These are phyloP conservation scores for Thymus mandschuricus DNA, from an alignment of 257 asterid species.

Conservation along the genomic window DNA sequence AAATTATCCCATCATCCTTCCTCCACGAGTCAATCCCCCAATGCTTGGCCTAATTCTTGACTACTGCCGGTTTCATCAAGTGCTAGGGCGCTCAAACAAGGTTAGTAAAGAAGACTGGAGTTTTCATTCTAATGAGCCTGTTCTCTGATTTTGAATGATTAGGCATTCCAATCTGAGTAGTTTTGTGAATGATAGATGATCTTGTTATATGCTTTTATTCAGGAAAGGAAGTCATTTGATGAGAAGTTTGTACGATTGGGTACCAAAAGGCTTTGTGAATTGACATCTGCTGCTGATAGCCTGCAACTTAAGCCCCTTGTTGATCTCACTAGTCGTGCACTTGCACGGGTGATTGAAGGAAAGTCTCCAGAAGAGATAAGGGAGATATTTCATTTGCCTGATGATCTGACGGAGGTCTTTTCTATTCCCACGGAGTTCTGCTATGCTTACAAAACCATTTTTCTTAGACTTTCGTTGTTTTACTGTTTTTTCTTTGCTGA, in stretches of 20 bases:
- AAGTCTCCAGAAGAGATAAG: slow-evolving; percentile 93
- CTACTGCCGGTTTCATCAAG: slow-evolving; percentile 90
- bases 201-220: slow-evolving; percentile 29
- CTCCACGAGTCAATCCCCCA: slow-evolving; percentile 80
- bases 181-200: slow-evolving; percentile 9
- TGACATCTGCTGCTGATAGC: slow-evolving; percentile 98
- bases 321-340: slow-evolving; percentile 97
- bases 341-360: slow-evolving; percentile 94
- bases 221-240: slow-evolving; percentile 93
- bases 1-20: slow-evolving; percentile 79
- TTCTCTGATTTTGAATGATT: not conserved
- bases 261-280: slow-evolving; percentile 86
- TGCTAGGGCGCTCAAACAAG: slow-evolving; percentile 93
- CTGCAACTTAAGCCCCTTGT: slow-evolving; percentile 88
- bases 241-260: slow-evolving; percentile 91
- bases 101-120: slow-evolving; percentile 34
- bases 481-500: slow-evolving; percentile 31
- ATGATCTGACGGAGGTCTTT: slow-evolving; percentile 98
- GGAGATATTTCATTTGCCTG: slow-evolving; percentile 86
- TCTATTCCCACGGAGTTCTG: slow-evolving; percentile 53
- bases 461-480: slow-evolving; percentile 16
- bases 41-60: slow-evolving; percentile 86
- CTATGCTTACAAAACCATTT: slow-evolving; percentile 25
- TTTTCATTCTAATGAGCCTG: slow-evolving; percentile 6
- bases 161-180: not conserved